These are phyloP conservation scores for Stevia rebaudiana DNA, from an alignment of 140 eudicot species.

Conservation along the genomic window DNA sequence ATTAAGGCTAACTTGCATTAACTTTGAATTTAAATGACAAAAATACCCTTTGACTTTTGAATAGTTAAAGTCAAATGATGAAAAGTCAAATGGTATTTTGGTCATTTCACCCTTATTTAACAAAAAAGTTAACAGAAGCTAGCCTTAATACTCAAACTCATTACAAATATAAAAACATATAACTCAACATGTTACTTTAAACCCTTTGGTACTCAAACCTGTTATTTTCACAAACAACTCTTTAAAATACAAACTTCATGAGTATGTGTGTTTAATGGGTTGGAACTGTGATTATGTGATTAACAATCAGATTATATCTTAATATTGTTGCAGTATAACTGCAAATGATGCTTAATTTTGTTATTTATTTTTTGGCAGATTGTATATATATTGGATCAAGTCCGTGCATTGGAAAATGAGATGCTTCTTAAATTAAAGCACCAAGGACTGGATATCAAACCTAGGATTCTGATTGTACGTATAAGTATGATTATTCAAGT, in stretches of 20 bases:
- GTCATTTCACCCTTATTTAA: too few relatives aligned
- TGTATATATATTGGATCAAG: conserved; percentile 96
- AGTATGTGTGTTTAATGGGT: background rate
- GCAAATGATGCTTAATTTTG: conserved; percentile 9
- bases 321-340: background rate
- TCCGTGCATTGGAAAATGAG: conserved; percentile 87
- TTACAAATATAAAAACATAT: too few relatives aligned
- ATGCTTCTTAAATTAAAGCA: conserved; percentile 67
- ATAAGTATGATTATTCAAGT: conserved; percentile 6
- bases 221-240: too few relatives aligned
- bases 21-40: too few relatives aligned
- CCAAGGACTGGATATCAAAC: conserved; percentile 83
- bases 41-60: too few relatives aligned
- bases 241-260: conserved; percentile 9
- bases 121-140: too few relatives aligned
- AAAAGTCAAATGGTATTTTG: too few relatives aligned
- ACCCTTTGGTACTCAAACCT: too few relatives aligned
- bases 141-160: too few relatives aligned
- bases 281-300: background rate
- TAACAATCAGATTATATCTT: background rate
- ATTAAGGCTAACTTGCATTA: too few relatives aligned
- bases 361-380: conserved; percentile 38
- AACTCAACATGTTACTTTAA: too few relatives aligned
- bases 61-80: too few relatives aligned
- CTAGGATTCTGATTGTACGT: conserved; percentile 79